phyloP scores from a whole-genome alignment of 2,329 filamentous ascomycete species.

The Paraconiothyrium brasiliense region DNA sequence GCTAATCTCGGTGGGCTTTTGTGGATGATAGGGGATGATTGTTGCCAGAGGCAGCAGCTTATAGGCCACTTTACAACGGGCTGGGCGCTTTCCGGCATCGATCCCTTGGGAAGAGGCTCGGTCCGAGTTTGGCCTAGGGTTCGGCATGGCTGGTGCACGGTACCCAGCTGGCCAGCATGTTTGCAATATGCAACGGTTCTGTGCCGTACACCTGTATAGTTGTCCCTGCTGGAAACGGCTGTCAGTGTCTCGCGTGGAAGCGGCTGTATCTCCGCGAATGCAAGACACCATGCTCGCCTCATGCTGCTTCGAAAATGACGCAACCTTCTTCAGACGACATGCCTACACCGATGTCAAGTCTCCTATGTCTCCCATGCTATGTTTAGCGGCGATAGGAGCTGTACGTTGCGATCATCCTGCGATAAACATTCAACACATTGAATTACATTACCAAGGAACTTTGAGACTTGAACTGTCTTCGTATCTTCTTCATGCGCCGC shows the following conservation, averaged over 20 bases:
- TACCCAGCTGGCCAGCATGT: slow-evolving; percentile 18
- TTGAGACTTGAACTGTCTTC: background rate
- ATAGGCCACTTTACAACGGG: slow-evolving; percentile 5
- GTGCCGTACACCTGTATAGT: slow-evolving; percentile 25
- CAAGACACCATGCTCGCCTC: slow-evolving; percentile 37
- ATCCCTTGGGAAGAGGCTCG: slow-evolving; percentile 1
- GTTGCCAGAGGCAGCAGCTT: background rate
- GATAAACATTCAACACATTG: background rate
- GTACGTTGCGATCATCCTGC: background rate
- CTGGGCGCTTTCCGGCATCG: slow-evolving; percentile 4
- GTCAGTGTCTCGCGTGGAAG: slow-evolving; percentile 42
- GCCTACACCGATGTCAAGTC: slow-evolving; percentile 13
- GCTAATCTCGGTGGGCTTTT: slow-evolving; percentile 5
- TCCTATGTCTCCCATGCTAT: background rate
- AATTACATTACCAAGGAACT: slow-evolving; percentile 9
- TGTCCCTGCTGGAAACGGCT: slow-evolving; percentile 30
- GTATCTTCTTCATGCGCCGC: slow-evolving; percentile 6
- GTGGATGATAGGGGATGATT: background rate
- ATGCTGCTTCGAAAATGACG: slow-evolving; percentile 38
- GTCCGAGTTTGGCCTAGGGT: background rate
- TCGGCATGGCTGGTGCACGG: slow-evolving; percentile 11
- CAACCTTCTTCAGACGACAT: slow-evolving; percentile 33
- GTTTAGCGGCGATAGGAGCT: background rate
- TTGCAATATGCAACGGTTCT: slow-evolving; percentile 16
- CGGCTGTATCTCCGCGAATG: slow-evolving; percentile 44